A percentile compares a stretch with the other conserved stretches of the same genome.
Evolutionary conservation across 768 basidiomycete species (phyloP).

Genomic region (Lactarius indigo): DNA sequence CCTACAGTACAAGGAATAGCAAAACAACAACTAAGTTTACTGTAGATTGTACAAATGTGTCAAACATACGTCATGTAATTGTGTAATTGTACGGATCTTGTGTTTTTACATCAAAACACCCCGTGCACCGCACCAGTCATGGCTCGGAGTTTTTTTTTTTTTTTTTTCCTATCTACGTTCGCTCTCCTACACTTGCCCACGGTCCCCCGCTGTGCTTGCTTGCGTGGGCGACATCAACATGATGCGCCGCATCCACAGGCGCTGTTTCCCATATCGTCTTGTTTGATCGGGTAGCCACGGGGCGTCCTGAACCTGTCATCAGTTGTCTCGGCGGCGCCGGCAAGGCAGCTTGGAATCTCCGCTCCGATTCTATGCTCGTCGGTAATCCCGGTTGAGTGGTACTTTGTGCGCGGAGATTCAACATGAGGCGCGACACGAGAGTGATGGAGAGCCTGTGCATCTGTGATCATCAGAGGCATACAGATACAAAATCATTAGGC

Average conservation of each 20-base stretch:
- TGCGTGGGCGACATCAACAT: not conserved
- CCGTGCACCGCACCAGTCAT: not conserved
- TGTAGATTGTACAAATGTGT: not conserved
- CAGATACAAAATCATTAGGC: not conserved
- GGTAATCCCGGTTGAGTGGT: not conserved
- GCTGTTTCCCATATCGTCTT: not conserved
- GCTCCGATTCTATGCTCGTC: slow-evolving; percentile 1
- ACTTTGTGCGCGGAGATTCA: slow-evolving; percentile 15
- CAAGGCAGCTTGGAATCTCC: slow-evolving; percentile 6
- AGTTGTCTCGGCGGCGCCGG: not conserved
- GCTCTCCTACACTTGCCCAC: not conserved
- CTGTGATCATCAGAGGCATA: not conserved
- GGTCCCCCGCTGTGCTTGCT: not conserved
- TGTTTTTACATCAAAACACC: not conserved
- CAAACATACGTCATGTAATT: not conserved
- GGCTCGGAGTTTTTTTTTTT: not conserved
- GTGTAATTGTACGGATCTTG: not conserved
- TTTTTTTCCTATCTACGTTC: too few species aligned
- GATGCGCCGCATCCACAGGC: not conserved
- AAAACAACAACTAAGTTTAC: not conserved
- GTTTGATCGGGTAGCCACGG: not conserved
- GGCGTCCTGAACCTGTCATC: not conserved
- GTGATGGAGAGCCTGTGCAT: slow-evolving; percentile 10
- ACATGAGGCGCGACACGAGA: slow-evolving; percentile 18
- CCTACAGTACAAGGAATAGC: too few species aligned